phyloP scores from a whole-genome alignment of 2,329 filamentous ascomycete genomes.

The Colletotrichum falcatum region DNA sequence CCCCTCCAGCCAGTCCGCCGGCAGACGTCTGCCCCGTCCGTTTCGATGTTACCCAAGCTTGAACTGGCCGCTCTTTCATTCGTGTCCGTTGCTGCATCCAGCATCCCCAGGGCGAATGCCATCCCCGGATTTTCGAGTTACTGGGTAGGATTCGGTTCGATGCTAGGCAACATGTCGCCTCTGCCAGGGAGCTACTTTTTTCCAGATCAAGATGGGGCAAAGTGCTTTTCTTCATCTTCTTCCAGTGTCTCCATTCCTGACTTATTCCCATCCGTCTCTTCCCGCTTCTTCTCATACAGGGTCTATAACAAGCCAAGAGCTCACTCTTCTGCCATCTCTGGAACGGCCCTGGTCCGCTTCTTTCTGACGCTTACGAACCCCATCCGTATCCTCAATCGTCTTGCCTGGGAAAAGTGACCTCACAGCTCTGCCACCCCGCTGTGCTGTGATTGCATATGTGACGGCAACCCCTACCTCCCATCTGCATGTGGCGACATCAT shows the following conservation, averaged over 20 bases:
- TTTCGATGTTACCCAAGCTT: background rate
- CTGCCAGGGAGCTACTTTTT: conserved; percentile 14
- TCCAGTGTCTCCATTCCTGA: background rate
- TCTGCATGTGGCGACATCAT: conserved; percentile 42
- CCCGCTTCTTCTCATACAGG: background rate
- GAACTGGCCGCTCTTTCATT: background rate
- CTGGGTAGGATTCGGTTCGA: conserved; percentile 6
- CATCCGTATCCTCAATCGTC: background rate
- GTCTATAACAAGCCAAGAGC: background rate
- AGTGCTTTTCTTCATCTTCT: background rate
- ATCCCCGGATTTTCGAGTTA: conserved; percentile 18
- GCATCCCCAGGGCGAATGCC: background rate
- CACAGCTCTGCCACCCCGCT: conserved; percentile 28
- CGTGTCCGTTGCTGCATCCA: background rate
- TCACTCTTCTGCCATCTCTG: background rate
- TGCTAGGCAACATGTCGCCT: conserved; percentile 32
- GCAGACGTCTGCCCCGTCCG: conserved; percentile 4
- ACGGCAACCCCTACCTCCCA: conserved; percentile 27
- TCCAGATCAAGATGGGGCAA: background rate
- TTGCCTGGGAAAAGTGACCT: conserved; percentile 25
- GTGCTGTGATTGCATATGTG: conserved; percentile 26
- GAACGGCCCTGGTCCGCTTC: background rate
- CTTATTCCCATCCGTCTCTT: background rate
- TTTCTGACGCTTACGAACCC: conserved; percentile 10
- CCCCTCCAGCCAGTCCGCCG: background rate